phyloP scores from a whole-genome alignment of 805 yeast species.

The Ogataea philodendri region DNA sequence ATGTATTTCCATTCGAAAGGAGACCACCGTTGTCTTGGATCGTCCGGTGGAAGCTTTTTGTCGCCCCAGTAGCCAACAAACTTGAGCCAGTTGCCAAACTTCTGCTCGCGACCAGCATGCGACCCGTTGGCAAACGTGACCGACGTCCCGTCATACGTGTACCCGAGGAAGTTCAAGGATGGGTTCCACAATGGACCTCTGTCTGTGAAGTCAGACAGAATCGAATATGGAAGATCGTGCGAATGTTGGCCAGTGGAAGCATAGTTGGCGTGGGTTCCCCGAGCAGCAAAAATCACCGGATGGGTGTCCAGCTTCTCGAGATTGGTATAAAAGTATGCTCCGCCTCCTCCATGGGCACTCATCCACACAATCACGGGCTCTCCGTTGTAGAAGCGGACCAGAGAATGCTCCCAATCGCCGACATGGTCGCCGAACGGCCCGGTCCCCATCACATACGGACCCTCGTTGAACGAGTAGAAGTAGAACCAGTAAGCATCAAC shows the following conservation, averaged over 20 bases:
- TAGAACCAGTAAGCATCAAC: conserved; percentile 96
- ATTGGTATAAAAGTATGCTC: conserved; percentile 77
- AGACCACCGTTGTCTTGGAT: conserved; percentile 81
- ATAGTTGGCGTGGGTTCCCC: conserved; percentile 97
- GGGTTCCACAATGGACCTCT: conserved; percentile 97
- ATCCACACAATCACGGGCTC: conserved; percentile 86
- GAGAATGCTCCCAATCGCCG: conserved; percentile 97
- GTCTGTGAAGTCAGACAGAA: conserved; percentile 89
- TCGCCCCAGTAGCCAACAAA: conserved; percentile 93
- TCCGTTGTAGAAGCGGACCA: conserved; percentile 81
- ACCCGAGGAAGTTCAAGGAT: conserved; percentile 72
- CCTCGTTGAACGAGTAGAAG: conserved; percentile 89
- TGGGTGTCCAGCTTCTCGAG: conserved; percentile 60
- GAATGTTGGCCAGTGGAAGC: conserved; percentile 95
- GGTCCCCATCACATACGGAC: conserved; percentile 95
- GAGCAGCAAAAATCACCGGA: conserved; percentile 83
- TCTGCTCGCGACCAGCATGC: conserved; percentile 49
- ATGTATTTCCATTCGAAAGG: conserved; percentile 88
- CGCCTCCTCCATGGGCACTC: conserved; percentile 98
- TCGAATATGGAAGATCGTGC: conserved; percentile 91
- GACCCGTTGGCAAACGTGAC: conserved; percentile 48
- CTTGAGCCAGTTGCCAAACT: conserved; percentile 73
- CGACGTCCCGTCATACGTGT: conserved; percentile 65
- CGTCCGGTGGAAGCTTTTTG: conserved; percentile 57
- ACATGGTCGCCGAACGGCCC: conserved; percentile 98